A percentile compares a stretch with the other conserved stretches of the same genome.
These are phyloP conservation scores for Mortierella alpina DNA, from an alignment of 192 early-diverging fungal genomes.

Conservation along the genomic window DNA sequence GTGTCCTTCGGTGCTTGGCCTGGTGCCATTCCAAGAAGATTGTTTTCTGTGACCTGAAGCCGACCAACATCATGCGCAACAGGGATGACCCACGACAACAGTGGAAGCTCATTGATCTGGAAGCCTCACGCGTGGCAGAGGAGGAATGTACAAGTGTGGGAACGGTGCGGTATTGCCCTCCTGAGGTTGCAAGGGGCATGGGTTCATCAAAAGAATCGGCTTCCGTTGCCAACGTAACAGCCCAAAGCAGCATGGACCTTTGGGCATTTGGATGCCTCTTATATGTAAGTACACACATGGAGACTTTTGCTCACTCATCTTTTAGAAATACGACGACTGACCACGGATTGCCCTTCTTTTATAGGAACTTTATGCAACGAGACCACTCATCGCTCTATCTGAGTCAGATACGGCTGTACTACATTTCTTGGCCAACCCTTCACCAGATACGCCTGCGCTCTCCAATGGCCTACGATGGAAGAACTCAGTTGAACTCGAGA, in stretches of 20 bases:
- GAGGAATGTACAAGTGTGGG: constrained; percentile 59
- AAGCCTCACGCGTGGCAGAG: constrained; percentile 52
- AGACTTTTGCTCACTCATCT: too few relatives aligned
- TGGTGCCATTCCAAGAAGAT: constrained; percentile 60
- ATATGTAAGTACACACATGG: constrained; percentile 48
- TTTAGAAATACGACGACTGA: too few relatives aligned
- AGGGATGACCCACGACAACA: constrained; percentile 32
- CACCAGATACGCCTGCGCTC: constrained; percentile 54
- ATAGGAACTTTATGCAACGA: constrained; percentile 56
- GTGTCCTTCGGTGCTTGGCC: constrained; percentile 47
- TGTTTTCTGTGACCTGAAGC: constrained; percentile 62
- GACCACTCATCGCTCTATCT: constrained; percentile 48
- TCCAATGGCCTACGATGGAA: constrained; percentile 58
- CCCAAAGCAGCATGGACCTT: constrained; percentile 58
- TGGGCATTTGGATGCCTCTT: constrained; percentile 63
- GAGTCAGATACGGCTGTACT: constrained; percentile 55
- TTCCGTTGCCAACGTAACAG: constrained; percentile 52
- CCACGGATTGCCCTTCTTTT: not conserved
- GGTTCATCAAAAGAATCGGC: constrained; percentile 32
- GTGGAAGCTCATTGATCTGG: constrained; percentile 64
- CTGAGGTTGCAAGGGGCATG: constrained; percentile 55
- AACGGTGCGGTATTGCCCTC: constrained; percentile 60
- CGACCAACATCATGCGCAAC: constrained; percentile 61
- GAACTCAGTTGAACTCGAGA: constrained; percentile 49
- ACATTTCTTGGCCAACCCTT: constrained; percentile 59